Base-by-base conservation (phyloP, 2,329 filamentous ascomycete species). In the Talaromyces piceae region DNA sequence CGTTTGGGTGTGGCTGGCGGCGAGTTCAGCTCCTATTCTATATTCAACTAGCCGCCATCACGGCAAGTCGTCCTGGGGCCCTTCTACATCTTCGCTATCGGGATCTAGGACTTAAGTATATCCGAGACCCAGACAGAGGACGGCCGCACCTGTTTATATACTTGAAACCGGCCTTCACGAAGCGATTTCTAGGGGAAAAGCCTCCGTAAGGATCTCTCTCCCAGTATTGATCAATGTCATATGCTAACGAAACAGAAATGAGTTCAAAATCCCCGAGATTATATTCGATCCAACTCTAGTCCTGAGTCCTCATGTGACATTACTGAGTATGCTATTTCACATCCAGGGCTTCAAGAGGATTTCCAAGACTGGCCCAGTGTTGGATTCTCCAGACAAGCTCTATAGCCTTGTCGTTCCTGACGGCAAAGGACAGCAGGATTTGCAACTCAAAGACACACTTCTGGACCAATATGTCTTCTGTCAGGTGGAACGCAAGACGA, bases 391-490 rank as follows among this genome's bases (percentile, higher is more conserved):
- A 11, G 57, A 69, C 54, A 65, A 69, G 50, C 46, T 71, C 3
- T 71, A 68, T 47, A 63, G 60, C 45, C 58, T 71, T 16, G 44
- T 56, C n/a, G 61, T 71, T 49, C 50, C 63, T 25, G 51, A 65
- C 54, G 59, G 61, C 22, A 49, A 61, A 5, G 61, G 64, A 46
- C 27, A 70, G 57, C 60, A 70, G 57, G 54, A 56, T 55, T 46
- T 71, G 41, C 61, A 54, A 54, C 46, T 71, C 1, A 65, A 31
- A 31, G 30, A 63, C 51, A 55, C 61, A 27, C 56, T 66, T 50
- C 51, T 63, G 5, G 54, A 68, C 58, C 52, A 62, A 50, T 66
- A 57, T 47, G 50, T 71, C 37, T 65, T 69, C 54, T 64, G 58
- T 30, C 57, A 66, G 56, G 57, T 56, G 3, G 56, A 60, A 8